Conservation (phyloP, 1,284 basidiomycete species). For the Fomitopsis pinicola region DNA sequence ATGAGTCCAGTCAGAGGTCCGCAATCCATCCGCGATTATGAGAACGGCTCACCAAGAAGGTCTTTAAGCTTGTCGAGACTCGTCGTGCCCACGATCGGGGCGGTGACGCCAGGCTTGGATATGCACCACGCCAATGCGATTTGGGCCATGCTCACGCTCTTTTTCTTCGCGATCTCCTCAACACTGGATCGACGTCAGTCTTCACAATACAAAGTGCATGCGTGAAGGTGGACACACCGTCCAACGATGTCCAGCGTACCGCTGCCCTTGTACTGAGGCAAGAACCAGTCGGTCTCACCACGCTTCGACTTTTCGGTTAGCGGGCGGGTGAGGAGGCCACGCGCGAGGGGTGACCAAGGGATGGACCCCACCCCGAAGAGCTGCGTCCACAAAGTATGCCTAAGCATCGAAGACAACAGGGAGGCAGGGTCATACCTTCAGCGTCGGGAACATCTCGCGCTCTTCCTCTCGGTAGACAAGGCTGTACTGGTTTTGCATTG, state of each 20-base stretch:
- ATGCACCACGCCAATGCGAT: conserved; percentile 43
- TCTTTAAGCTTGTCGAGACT: conserved; percentile 47
- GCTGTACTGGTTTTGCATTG: conserved; percentile 49
- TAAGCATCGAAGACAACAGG: not conserved
- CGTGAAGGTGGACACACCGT: conserved; percentile 6
- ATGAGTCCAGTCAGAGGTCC: not conserved
- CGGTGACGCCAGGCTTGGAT: conserved; percentile 32
- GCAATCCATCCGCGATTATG: not conserved
- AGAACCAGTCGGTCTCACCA: conserved; percentile 18
- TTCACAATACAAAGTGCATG: too few relatives aligned
- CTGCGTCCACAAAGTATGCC: conserved; percentile 3
- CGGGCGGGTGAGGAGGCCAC: conserved; percentile 34
- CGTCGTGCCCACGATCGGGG: conserved; percentile 52
- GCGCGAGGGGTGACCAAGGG: conserved; percentile 39
- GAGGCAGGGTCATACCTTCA: conserved; percentile 18
- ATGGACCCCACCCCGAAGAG: conserved; percentile 35
- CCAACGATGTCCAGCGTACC: conserved; percentile 10
- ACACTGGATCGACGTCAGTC: conserved; percentile 20
- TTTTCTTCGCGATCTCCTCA: conserved; percentile 39
- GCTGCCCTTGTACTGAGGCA: conserved; percentile 15
- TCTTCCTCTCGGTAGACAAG: conserved; percentile 46
- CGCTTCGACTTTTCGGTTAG: conserved; percentile 22
- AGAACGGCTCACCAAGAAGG: conserved; percentile 35
- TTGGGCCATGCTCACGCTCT: conserved; percentile 24
- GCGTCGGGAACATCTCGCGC: conserved; percentile 44